These are phyloP conservation scores for Hypoxylon sp. DNA, from an alignment of 2,329 filamentous ascomycete genomes.

Conservation along the genomic window DNA sequence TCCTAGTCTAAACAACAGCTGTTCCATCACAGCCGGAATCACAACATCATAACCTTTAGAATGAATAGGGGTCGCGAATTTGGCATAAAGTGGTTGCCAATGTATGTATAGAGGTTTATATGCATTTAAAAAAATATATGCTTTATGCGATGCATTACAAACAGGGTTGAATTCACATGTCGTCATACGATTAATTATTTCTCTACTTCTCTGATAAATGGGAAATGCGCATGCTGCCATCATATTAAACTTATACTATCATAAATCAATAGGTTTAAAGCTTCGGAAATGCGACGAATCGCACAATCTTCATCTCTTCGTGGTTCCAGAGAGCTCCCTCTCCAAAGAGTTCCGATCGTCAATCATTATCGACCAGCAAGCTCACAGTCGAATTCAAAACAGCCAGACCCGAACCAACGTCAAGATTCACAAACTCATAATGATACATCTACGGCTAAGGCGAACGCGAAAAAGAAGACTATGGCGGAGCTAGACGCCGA, in stretches of 20 bases:
- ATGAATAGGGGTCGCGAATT: neutral
- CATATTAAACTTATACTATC: neutral
- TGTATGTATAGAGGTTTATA: neutral
- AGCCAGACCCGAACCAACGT: neutral
- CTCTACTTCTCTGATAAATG: neutral
- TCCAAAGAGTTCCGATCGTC: neutral
- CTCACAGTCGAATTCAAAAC: slow-evolving; percentile 20
- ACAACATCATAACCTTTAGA: neutral
- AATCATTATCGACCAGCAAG: slow-evolving; percentile 4
- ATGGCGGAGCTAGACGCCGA: slow-evolving; percentile 76
- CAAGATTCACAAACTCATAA: neutral
- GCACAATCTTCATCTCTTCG: neutral
- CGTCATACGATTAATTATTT: neutral
- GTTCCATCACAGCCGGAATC: too few relatives aligned
- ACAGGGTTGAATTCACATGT: neutral
- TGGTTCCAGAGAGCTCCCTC: neutral
- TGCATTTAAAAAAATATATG: neutral
- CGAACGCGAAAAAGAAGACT: slow-evolving; percentile 62
- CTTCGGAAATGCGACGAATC: slow-evolving; percentile 23
- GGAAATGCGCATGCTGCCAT: neutral
- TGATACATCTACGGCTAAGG: neutral
- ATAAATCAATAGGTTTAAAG: neutral
- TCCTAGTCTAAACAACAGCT: too few relatives aligned
- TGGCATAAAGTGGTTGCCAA: neutral
- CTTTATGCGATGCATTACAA: neutral